phyloP scores from a whole-genome alignment of 345 rosid species.

The Ailanthus altissimus region DNA sequence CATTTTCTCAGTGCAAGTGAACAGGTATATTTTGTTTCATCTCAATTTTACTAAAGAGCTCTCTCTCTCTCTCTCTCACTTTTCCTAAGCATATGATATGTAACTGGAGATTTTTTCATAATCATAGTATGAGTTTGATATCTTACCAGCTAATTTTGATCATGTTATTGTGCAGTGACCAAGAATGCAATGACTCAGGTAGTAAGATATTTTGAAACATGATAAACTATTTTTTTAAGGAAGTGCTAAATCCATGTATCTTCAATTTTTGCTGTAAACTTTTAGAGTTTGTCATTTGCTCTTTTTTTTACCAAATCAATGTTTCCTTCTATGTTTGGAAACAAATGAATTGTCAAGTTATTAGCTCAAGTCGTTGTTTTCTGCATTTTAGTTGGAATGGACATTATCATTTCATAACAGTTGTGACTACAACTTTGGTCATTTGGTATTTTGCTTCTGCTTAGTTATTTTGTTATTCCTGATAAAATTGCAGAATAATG shows the following conservation, averaged over 20 bases:
- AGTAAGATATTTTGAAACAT: conserved; percentile 9
- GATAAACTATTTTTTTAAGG: conserved; percentile 6
- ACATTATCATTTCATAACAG: not conserved
- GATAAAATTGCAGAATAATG: conserved; percentile 54
- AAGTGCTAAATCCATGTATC: not conserved
- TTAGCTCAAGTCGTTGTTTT: not conserved
- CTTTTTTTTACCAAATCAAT: not conserved
- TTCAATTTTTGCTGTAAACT: not conserved
- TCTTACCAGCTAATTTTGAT: not conserved
- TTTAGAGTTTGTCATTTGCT: not conserved
- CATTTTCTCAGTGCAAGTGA: conserved; percentile 63
- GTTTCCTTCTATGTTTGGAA: not conserved
- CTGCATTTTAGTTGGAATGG: not conserved
- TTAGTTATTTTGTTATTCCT: not conserved
- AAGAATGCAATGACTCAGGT: not conserved
- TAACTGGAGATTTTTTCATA: not conserved
- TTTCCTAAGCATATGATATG: not conserved
- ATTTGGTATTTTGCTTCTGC: not conserved
- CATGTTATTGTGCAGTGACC: not conserved
- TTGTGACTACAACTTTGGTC: not conserved
- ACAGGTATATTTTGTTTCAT: conserved; percentile 50
- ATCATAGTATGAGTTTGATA: conserved; percentile 1
- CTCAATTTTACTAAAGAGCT: not conserved
- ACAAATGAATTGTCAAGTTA: not conserved
- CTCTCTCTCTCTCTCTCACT: not conserved